phyloP scores from a whole-genome alignment of 139 green algal genomes.

The Asterochloris sp. region DNA sequence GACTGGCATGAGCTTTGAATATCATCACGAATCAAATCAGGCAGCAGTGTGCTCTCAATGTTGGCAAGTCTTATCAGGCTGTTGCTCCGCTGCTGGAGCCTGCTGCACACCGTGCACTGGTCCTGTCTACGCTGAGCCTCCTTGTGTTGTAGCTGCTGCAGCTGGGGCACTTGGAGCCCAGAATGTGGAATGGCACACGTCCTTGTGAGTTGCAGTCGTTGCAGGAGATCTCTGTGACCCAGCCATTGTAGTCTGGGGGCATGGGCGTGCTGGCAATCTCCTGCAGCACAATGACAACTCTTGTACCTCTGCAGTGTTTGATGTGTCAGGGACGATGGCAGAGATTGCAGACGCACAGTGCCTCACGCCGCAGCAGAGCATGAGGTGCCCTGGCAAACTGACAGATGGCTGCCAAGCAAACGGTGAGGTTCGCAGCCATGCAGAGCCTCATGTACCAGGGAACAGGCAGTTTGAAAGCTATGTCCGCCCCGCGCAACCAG shows the following conservation, averaged over 20 bases:
- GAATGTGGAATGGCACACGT: constrained; percentile 59
- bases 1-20: no score
- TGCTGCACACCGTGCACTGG: background rate
- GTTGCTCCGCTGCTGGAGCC: no score
- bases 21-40: no score
- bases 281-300: no score
- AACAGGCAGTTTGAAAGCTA: background rate
- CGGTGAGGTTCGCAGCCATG: background rate
- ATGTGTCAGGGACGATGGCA: constrained; percentile 10
- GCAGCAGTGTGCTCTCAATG: no score
- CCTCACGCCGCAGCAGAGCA: background rate
- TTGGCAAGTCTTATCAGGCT: no score
- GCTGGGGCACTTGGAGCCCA: constrained; percentile 67
- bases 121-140: constrained; percentile 30
- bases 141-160: constrained; percentile 82
- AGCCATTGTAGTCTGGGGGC: constrained; percentile 60
- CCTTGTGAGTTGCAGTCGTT: constrained; percentile 66
- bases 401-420: background rate
- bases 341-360: background rate
- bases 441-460: background rate
- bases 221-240: constrained; percentile 54
- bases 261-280: constrained; percentile 57
- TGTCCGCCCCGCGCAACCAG: no score
- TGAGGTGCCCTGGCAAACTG: background rate
- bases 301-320: no score